Evolutionary conservation across 257 asterid species (phyloP), one percentile per base, ranked within the genome.

Genomic region (Jasminum sambac): DNA sequence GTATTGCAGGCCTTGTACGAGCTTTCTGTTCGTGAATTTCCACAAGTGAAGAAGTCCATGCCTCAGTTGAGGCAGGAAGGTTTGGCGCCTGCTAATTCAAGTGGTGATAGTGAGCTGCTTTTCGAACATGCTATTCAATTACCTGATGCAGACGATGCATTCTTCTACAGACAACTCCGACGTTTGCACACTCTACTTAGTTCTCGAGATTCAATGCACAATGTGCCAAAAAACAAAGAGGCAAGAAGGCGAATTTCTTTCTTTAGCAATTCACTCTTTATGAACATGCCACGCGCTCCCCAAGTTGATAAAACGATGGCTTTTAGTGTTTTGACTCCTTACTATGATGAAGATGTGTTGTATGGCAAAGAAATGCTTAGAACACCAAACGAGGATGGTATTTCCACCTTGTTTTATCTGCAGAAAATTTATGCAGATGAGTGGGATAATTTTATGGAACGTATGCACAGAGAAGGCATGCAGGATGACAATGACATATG

Each of bases 281-380:
- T 89, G 97, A 90, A 93, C 86, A 93, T 93, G 74, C 98, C 98
- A 2, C 91, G 92, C 41, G 98, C 98, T 16, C 97, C 95, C 40
- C 85, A 76, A 72, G 93, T 90, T 74, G 98, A 93, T 85, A 93
- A 90, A 77, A 90, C 91, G 96, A 82, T 89, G 91, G 96, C 98
- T 52, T 90, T 93, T 74, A 93, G 97, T 62, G 97, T 93, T 69
- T 82, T 93, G 90, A 93, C 98, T 61, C 98, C 98, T 64, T 93
- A 90, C 85, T 93, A 90, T 46, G 95, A 87, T 37, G 98, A 93
- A 80, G 98, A 93, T 71, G 98, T 93, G 59, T 57, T 86, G 84
- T 93, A 69, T 71, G 94, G 97, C 1, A 93, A 84, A 78, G 98
- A 90, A 76, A 81, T 42, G 74, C 90, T 93, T 57, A 79, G 97